Conservation (phyloP, 768 basidiomycete genomes). For the Podaxis rugospora region DNA sequence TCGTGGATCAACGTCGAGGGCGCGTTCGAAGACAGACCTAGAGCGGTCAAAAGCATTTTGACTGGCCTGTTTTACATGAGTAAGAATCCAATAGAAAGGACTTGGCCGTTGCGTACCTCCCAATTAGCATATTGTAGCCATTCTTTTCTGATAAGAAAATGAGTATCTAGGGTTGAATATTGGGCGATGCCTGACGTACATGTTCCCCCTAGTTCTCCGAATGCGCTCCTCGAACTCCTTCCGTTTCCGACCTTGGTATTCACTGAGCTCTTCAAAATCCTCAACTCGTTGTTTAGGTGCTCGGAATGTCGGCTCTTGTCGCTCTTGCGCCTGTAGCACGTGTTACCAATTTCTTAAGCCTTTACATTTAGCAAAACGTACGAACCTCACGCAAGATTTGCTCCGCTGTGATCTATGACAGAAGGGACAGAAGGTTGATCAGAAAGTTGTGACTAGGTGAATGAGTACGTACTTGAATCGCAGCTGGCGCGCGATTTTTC, state of each 20-base stretch:
- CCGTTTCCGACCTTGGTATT: slow-evolving; percentile 88
- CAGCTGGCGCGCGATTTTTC: slow-evolving; percentile 94
- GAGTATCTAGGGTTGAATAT: not conserved
- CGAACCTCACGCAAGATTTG: slow-evolving; percentile 91
- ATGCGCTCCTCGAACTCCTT: slow-evolving; percentile 94
- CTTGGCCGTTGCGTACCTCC: slow-evolving; percentile 47
- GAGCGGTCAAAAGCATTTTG: slow-evolving; percentile 97
- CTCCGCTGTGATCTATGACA: slow-evolving; percentile 87
- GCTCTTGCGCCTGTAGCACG: slow-evolving; percentile 79
- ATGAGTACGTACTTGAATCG: slow-evolving; percentile 67
- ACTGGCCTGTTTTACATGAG: slow-evolving; percentile 56
- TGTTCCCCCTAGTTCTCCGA: slow-evolving; percentile 72
- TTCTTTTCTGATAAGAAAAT: slow-evolving; percentile 55
- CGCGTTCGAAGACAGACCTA: slow-evolving; percentile 93
- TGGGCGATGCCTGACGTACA: slow-evolving; percentile 40
- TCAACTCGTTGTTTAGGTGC: slow-evolving; percentile 95
- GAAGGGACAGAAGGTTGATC: slow-evolving; percentile 11
- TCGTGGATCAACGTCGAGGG: slow-evolving; percentile 90
- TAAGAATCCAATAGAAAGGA: not conserved
- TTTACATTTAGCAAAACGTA: not conserved
- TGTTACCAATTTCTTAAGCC: not conserved
- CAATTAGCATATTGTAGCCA: slow-evolving; percentile 86
- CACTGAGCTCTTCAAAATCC: slow-evolving; percentile 86
- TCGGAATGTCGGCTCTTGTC: slow-evolving; percentile 87
- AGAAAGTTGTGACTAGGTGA: not conserved